phyloP scores from a whole-genome alignment of 2,329 filamentous ascomycete species.

The Stagonosporopsis rhizophila region DNA sequence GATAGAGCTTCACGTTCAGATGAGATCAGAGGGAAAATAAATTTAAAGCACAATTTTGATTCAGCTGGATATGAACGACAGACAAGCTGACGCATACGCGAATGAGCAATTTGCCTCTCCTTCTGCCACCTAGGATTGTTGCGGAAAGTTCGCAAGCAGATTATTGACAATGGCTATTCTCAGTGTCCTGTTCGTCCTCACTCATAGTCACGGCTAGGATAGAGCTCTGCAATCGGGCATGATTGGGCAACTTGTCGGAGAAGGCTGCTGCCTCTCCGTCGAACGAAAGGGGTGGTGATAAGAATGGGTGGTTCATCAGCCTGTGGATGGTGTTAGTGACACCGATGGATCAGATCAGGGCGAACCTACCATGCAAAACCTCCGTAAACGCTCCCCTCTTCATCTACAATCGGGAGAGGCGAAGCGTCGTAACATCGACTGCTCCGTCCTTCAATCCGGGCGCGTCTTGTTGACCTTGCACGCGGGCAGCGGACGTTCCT shows the following conservation, averaged over 20 bases:
- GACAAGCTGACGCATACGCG: constrained; percentile 36
- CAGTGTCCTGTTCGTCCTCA: constrained; percentile 19
- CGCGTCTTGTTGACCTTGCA: constrained; percentile 44
- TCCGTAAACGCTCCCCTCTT: constrained; percentile 44
- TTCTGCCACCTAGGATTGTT: constrained; percentile 31
- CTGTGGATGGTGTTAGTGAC: constrained; percentile 17
- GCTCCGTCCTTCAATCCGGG: constrained; percentile 37
- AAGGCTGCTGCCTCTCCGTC: constrained; percentile 43
- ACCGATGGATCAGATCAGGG: not conserved
- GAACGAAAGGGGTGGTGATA: constrained; percentile 48
- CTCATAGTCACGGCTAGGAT: constrained; percentile 23
- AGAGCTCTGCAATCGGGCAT: constrained; percentile 27
- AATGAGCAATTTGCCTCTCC: constrained; percentile 34
- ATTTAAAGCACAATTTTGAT: constrained; percentile 25
- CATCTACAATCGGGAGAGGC: constrained; percentile 52
- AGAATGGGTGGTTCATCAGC: constrained; percentile 47
- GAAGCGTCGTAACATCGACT: constrained; percentile 43
- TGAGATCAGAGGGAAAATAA: not conserved
- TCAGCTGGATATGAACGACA: constrained; percentile 39
- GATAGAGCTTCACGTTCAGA: not conserved
- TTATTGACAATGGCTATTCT: constrained; percentile 37
- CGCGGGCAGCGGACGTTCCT: constrained; percentile 61
- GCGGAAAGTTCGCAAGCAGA: constrained; percentile 38
- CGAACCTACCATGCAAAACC: constrained; percentile 45
- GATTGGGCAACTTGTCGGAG: constrained; percentile 24